Percentiles rank a stretch among this genome's conserved stretches.
These are phyloP conservation scores for Alternaria ventricosa DNA, from an alignment of 2,329 filamentous ascomycete genomes.

Conservation along the genomic window DNA sequence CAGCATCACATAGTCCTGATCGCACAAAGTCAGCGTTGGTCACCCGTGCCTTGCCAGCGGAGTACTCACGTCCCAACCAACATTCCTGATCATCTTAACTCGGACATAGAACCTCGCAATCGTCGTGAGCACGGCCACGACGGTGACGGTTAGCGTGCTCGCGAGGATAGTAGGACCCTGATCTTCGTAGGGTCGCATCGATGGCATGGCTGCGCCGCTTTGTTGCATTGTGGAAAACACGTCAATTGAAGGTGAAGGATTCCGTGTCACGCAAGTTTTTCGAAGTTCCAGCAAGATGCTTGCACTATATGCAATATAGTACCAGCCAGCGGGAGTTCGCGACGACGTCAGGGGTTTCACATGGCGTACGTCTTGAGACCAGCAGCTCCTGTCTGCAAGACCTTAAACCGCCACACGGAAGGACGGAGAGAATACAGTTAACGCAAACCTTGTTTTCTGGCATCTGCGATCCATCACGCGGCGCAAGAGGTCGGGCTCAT, in stretches of 20 bases:
- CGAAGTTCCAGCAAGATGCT: background rate
- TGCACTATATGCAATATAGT: background rate
- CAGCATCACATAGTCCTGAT: constrained; percentile 53
- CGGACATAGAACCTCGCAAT: constrained; percentile 57
- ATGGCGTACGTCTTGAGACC: background rate
- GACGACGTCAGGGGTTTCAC: background rate
- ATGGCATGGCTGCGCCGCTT: background rate
- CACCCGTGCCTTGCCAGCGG: background rate
- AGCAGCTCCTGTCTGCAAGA: background rate
- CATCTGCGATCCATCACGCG: background rate
- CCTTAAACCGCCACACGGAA: background rate
- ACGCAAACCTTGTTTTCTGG: background rate
- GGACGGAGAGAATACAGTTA: background rate
- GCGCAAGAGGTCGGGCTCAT: background rate
- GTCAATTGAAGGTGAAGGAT: background rate
- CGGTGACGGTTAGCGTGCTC: constrained; percentile 51
- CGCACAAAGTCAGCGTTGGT: constrained; percentile 10
- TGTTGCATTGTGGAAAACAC: background rate
- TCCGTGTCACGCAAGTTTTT: background rate
- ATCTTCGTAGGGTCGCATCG: constrained; percentile 20
- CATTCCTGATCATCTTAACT: constrained; percentile 56
- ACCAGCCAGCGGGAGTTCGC: background rate
- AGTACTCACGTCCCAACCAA: constrained; percentile 56
- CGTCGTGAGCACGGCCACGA: constrained; percentile 51
- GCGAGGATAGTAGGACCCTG: constrained; percentile 50